Evolutionary conservation across 2,329 filamentous ascomycete species (phyloP).

Genomic region (Grosmannia huntii): DNA sequence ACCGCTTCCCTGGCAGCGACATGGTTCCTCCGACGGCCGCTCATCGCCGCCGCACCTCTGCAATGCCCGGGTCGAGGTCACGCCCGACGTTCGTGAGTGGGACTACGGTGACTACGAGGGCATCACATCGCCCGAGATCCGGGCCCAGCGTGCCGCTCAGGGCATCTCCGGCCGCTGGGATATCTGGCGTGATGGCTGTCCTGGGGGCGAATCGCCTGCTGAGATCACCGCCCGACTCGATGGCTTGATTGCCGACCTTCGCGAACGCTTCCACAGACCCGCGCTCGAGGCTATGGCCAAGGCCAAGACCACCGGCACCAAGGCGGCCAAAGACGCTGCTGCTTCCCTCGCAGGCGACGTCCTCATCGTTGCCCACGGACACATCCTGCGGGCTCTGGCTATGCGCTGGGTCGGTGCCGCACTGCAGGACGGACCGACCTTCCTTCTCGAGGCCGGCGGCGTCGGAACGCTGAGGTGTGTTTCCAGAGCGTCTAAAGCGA

Average conservation of each 20-base stretch:
- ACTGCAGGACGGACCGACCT: conserved; percentile 60
- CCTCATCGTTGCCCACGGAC: conserved; percentile 76
- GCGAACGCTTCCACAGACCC: conserved; percentile 45
- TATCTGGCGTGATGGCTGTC: conserved; percentile 83
- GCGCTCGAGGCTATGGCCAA: not conserved
- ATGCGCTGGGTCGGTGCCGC: conserved; percentile 71
- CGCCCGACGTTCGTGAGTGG: conserved; percentile 69
- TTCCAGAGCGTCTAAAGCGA: not conserved
- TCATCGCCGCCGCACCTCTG: conserved; percentile 24
- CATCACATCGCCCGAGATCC: conserved; percentile 59
- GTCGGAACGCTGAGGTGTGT: conserved; percentile 63
- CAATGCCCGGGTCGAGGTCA: conserved; percentile 50
- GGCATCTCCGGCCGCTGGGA: conserved; percentile 56
- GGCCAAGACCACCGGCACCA: conserved; percentile 32
- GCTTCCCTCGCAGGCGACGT: conserved; percentile 40
- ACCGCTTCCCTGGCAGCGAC: conserved; percentile 55
- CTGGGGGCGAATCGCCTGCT: conserved; percentile 66
- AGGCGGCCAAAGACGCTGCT: conserved; percentile 11
- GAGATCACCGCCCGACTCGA: conserved; percentile 65
- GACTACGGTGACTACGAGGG: conserved; percentile 84
- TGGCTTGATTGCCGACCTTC: conserved; percentile 61
- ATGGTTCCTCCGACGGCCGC: conserved; percentile 23
- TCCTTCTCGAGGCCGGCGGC: conserved; percentile 82
- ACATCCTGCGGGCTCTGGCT: conserved; percentile 78
- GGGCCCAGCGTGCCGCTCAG: conserved; percentile 38